A percentile compares a stretch with the other conserved stretches of the same genome.
Conservation (phyloP, 2,329 filamentous ascomycete genomes). For the Colletotrichum aenigma region DNA sequence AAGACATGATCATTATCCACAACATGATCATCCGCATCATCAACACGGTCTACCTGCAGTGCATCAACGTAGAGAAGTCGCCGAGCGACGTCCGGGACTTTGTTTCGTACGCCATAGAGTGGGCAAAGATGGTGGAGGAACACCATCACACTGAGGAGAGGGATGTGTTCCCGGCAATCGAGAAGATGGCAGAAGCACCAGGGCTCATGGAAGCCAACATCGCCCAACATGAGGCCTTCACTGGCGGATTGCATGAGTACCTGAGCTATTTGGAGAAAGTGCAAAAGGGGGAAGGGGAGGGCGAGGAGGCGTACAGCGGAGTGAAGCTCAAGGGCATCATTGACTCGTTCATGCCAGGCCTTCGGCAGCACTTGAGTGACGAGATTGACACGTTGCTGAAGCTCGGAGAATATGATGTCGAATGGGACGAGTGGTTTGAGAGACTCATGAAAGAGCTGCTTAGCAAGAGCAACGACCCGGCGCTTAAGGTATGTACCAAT, state of each 20-base stretch:
- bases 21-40: constrained; percentile 31
- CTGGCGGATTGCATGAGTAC: constrained; percentile 34
- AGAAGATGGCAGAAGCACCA: constrained; percentile 27
- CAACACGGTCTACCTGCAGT: constrained; percentile 30
- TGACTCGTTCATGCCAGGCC: constrained; percentile 36
- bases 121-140: constrained; percentile 25
- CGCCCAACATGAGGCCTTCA: constrained; percentile 37
- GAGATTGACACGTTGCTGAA: constrained; percentile 41
- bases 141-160: constrained; percentile 39
- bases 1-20: constrained; percentile 36
- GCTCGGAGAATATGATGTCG: constrained; percentile 35
- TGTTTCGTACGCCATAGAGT: constrained; percentile 27
- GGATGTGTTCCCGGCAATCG: constrained; percentile 34
- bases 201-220: constrained; percentile 35
- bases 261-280: constrained; percentile 34
- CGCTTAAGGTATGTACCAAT: constrained; percentile 23
- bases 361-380: constrained; percentile 39
- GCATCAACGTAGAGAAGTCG: constrained; percentile 25
- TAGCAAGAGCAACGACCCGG: constrained; percentile 18
- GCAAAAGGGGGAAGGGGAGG: constrained; percentile 26
- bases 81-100: constrained; percentile 30
- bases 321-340: constrained; percentile 32
- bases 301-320: constrained; percentile 34
- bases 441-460: constrained; percentile 19
- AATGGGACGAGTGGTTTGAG: constrained; percentile 36